Conservation (phyloP, 2,329 filamentous ascomycete genomes). For the Hymenoscyphus salicellus region DNA sequence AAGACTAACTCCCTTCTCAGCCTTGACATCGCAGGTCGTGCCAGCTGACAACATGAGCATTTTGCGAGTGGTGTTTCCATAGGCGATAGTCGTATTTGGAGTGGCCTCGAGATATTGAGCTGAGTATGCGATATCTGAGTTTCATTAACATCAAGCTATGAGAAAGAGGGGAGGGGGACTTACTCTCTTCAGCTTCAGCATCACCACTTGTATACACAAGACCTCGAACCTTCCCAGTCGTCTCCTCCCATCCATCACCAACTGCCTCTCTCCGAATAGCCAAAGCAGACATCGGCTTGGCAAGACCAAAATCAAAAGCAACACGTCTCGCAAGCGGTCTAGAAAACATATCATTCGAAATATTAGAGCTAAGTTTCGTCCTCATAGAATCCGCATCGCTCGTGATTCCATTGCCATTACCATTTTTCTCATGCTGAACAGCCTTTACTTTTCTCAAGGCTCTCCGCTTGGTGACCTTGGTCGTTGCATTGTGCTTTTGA, state of each 20-base stretch:
- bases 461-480: background rate
- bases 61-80: slow-evolving; percentile 18
- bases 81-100: slow-evolving; percentile 16
- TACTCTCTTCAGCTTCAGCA: slow-evolving; percentile 25
- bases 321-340: background rate
- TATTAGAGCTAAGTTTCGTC: background rate
- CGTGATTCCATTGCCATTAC: background rate
- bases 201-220: slow-evolving; percentile 15
- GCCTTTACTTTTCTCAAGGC: background rate
- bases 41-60: slow-evolving; percentile 12
- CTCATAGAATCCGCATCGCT: background rate
- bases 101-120: slow-evolving; percentile 18
- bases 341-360: background rate
- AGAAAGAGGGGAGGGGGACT: slow-evolving; percentile 5
- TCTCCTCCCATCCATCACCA: slow-evolving; percentile 24
- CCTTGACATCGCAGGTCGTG: background rate
- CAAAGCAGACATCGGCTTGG: background rate
- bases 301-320: background rate
- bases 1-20: slow-evolving; percentile 10
- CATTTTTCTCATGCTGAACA: background rate
- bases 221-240: slow-evolving; percentile 19
- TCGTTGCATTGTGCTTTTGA: background rate
- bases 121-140: slow-evolving; percentile 28
- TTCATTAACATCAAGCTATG: background rate
- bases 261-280: background rate